These are phyloP conservation scores for Wickerhamomyces chaumierensis DNA, from an alignment of 805 yeast species.

Conservation along the genomic window DNA sequence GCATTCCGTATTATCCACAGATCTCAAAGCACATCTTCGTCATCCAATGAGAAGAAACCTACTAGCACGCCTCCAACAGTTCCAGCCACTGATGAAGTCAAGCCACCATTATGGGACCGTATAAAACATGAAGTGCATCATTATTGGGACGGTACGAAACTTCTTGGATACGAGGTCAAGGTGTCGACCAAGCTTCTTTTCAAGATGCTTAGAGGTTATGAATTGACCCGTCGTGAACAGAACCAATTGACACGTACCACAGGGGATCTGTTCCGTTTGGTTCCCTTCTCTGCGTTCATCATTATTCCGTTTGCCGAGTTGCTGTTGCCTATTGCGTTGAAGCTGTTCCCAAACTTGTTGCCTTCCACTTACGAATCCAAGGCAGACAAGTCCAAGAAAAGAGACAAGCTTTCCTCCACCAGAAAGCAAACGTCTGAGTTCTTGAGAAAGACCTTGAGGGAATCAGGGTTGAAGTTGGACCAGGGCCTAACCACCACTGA, in stretches of 20 bases:
- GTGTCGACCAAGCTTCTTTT: slow-evolving; percentile 71
- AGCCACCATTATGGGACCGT: slow-evolving; percentile 63
- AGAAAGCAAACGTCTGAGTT: slow-evolving; percentile 52
- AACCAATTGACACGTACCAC: slow-evolving; percentile 83
- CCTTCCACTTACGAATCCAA: slow-evolving; percentile 85
- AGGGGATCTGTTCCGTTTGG: slow-evolving; percentile 73
- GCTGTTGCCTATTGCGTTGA: slow-evolving; percentile 77
- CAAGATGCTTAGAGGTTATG: slow-evolving; percentile 84
- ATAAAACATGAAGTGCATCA: slow-evolving; percentile 84
- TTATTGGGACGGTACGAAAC: slow-evolving; percentile 93
- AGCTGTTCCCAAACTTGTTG: slow-evolving; percentile 84
- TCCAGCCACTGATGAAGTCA: slow-evolving; percentile 13
- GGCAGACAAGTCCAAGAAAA: slow-evolving; percentile 47
- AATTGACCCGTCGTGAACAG: slow-evolving; percentile 79
- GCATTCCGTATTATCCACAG: background rate
- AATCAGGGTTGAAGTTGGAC: slow-evolving; percentile 59
- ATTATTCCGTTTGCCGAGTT: slow-evolving; percentile 92
- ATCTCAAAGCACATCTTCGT: slow-evolving; percentile 1
- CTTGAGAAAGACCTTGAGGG: slow-evolving; percentile 53
- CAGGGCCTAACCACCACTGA: slow-evolving; percentile 59
- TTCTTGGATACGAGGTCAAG: slow-evolving; percentile 80
- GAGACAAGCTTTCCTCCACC: slow-evolving; percentile 45
- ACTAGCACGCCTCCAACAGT: background rate
- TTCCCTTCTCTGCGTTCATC: slow-evolving; percentile 87
- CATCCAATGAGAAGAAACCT: slow-evolving; percentile 1